Evolutionary conservation across 2,329 filamentous ascomycete genomes (phyloP).

Genomic region (Torrubiella hemipterigena): DNA sequence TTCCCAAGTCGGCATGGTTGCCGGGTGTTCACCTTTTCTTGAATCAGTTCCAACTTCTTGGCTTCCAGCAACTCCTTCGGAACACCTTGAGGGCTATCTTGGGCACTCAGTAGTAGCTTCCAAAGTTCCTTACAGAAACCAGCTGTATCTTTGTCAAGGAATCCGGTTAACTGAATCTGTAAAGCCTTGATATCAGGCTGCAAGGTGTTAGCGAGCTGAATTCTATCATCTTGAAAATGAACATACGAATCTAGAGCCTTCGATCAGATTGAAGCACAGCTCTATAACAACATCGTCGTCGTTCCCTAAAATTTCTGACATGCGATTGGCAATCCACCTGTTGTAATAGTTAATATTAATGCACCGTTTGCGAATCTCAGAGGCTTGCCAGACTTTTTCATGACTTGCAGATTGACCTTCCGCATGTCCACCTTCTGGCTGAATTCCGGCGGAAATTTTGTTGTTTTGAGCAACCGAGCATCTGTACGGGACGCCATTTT

Average conservation of each 20-base stretch:
- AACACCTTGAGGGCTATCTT: slow-evolving; percentile 77
- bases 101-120: slow-evolving; percentile 82
- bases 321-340: slow-evolving; percentile 88
- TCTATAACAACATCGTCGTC: slow-evolving; percentile 96
- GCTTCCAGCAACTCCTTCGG: slow-evolving; percentile 90
- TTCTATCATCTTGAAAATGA: too few relatives aligned
- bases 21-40: slow-evolving; percentile 63
- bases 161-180: slow-evolving; percentile 89
- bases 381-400: slow-evolving; percentile 94
- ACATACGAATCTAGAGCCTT: slow-evolving; percentile 66
- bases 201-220: slow-evolving; percentile 5
- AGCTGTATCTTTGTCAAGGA: slow-evolving; percentile 84
- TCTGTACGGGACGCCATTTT: slow-evolving; percentile 76
- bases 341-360: slow-evolving; percentile 7
- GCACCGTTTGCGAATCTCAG: too few relatives aligned
- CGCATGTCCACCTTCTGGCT: slow-evolving; percentile 92
- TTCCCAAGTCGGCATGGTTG: too few relatives aligned
- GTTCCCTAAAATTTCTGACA: slow-evolving; percentile 76
- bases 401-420: slow-evolving; percentile 93
- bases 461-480: slow-evolving; percentile 78
- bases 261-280: slow-evolving; percentile 58
- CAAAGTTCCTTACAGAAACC: slow-evolving; percentile 89
- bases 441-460: slow-evolving; percentile 90
- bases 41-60: slow-evolving; percentile 88
- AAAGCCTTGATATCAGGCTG: slow-evolving; percentile 93